Conservation (phyloP, 345 rosid genomes). For the Luvunga scandens region DNA sequence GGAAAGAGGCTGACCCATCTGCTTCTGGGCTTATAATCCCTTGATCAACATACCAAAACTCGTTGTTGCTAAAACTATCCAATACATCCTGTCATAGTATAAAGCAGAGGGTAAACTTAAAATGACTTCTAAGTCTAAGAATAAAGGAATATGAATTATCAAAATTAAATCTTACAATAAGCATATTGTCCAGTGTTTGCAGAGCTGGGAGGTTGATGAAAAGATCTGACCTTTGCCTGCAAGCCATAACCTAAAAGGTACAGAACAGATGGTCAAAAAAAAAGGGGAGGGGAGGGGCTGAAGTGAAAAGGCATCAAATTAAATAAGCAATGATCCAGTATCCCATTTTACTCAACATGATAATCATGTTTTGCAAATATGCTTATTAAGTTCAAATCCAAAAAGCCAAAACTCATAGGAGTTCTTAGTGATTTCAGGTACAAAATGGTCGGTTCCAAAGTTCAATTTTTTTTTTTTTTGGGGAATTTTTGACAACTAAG, state of each 20-base stretch:
- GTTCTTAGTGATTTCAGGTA: background rate
- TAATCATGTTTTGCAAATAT: background rate
- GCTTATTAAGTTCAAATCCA: background rate
- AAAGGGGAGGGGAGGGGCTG: background rate
- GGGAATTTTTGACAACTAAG: background rate
- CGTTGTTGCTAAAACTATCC: conserved; percentile 68
- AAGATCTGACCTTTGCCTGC: conserved; percentile 85
- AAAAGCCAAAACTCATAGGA: background rate
- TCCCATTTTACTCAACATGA: background rate
- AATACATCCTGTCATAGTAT: conserved; percentile 56
- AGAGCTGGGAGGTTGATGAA: conserved; percentile 90
- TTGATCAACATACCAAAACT: conserved; percentile 97
- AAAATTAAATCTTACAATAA: conserved; percentile 59
- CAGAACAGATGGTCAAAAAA: background rate
- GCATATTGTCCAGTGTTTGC: conserved; percentile 86
- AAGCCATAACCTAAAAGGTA: conserved; percentile 74
- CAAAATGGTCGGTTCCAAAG: background rate
- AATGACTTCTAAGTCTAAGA: background rate
- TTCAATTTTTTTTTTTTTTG: background rate
- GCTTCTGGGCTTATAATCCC: conserved; percentile 74
- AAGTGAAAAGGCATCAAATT: background rate
- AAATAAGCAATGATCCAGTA: background rate
- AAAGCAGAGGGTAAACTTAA: background rate
- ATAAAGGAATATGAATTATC: background rate
- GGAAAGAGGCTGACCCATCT: conserved; percentile 86